These are phyloP conservation scores for Chlorella sp. DNA, from an alignment of 139 green algal genomes.

Conservation along the genomic window DNA sequence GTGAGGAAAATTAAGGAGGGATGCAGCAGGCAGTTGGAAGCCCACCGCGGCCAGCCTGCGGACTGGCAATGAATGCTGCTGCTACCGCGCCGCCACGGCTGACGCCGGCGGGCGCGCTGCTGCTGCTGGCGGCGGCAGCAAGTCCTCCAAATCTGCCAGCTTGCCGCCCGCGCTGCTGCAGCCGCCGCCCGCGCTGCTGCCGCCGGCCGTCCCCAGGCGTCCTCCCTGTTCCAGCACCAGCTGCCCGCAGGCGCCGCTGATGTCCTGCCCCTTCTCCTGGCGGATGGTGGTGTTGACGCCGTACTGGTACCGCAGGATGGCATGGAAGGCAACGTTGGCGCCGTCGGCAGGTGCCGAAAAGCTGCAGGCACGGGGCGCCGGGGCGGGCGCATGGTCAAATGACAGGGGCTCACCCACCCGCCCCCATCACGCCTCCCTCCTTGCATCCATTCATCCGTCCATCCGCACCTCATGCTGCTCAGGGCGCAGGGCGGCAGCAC, in stretches of 20 bases:
- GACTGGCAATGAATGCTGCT: not conserved
- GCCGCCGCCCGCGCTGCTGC: not conserved
- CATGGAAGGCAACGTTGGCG: conserved; percentile 68
- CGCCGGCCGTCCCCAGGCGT: not conserved
- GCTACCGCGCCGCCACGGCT: not conserved
- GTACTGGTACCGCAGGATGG: conserved; percentile 72
- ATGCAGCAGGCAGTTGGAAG: not conserved
- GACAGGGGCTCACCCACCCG: no score
- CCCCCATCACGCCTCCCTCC: no score
- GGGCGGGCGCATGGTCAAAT: not conserved
- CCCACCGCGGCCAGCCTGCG: no score
- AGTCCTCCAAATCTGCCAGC: conserved; percentile 26
- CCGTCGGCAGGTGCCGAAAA: conserved; percentile 65
- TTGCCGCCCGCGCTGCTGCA: not conserved
- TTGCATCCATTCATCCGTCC: no score
- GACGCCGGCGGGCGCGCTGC: not conserved
- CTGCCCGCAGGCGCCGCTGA: conserved; percentile 86
- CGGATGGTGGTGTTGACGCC: conserved; percentile 75
- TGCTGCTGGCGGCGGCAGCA: not conserved
- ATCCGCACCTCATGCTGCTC: no score
- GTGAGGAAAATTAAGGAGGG: not conserved
- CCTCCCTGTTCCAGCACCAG: conserved; percentile 73
- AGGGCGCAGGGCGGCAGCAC: no score
- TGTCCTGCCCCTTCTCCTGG: conserved; percentile 86
- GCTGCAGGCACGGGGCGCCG: not conserved